These are phyloP conservation scores for Polyplosphaeria fusca DNA, from an alignment of 495 filamentous ascomycete species.

Conservation along the genomic window DNA sequence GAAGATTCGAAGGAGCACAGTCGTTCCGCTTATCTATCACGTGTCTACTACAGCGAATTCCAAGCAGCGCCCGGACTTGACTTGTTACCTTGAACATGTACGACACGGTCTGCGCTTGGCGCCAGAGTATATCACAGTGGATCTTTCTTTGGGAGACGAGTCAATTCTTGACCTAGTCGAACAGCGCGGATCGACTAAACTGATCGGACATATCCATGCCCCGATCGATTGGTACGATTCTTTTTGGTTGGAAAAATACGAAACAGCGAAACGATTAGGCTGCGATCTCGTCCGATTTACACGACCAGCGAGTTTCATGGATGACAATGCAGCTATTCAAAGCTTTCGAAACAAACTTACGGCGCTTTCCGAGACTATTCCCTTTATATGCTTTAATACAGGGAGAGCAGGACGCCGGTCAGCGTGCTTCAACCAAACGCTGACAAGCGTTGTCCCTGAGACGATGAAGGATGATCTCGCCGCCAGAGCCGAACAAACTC, in stretches of 20 bases:
- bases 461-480: conserved; percentile 20
- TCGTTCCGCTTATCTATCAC: conserved; percentile 66
- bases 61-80: conserved; percentile 18
- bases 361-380: conserved; percentile 44
- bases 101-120: conserved; percentile 68
- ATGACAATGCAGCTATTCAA: conserved; percentile 57
- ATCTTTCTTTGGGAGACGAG: conserved; percentile 56
- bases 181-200: conserved; percentile 63
- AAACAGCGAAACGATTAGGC: conserved; percentile 56
- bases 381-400: conserved; percentile 70
- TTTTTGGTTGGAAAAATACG: conserved; percentile 44
- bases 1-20: conserved; percentile 60
- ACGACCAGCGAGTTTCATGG: conserved; percentile 56
- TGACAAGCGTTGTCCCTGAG: conserved; percentile 64
- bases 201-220: conserved; percentile 61
- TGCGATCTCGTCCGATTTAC: conserved; percentile 70
- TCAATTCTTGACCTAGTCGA: conserved; percentile 53
- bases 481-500: conserved; percentile 41
- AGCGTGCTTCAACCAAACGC: conserved; percentile 62
- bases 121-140: conserved; percentile 69
- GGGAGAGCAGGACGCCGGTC: conserved; percentile 65
- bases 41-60: conserved; percentile 44
- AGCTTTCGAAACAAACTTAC: conserved; percentile 53
- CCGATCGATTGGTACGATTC: conserved; percentile 60
- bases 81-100: conserved; percentile 58